These are phyloP conservation scores for Podaxis rugospora DNA, from an alignment of 768 basidiomycete genomes.

Conservation along the genomic window DNA sequence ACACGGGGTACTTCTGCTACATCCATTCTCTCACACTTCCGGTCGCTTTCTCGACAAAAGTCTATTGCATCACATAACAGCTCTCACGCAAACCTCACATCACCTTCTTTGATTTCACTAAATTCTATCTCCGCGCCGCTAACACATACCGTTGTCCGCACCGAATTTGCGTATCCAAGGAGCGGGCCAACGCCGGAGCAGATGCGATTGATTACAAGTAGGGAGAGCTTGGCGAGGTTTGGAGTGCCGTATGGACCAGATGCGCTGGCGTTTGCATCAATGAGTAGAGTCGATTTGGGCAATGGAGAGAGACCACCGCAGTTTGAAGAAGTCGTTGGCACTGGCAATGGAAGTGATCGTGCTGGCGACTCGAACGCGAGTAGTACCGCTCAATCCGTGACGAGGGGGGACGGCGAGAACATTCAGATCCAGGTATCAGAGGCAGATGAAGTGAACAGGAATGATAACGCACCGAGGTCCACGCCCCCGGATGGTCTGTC, in stretches of 20 bases:
- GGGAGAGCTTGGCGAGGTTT: slow-evolving; percentile 64
- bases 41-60: slow-evolving; percentile 45
- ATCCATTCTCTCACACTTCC: slow-evolving; percentile 28
- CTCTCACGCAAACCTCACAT: slow-evolving; percentile 36
- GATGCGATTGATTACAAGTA: slow-evolving; percentile 63
- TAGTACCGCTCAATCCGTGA: neutral
- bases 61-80: slow-evolving; percentile 34
- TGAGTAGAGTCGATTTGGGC: slow-evolving; percentile 36
- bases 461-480: neutral
- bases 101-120: slow-evolving; percentile 67
- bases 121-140: slow-evolving; percentile 74
- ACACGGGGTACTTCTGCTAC: slow-evolving; percentile 34
- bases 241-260: slow-evolving; percentile 75
- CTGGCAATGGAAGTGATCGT: slow-evolving; percentile 6
- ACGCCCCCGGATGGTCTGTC: neutral
- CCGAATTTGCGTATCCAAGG: slow-evolving; percentile 67
- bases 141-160: slow-evolving; percentile 65
- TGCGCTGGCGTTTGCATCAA: slow-evolving; percentile 58
- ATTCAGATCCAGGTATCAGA: neutral
- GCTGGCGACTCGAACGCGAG: neutral
- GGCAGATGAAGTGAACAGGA: neutral
- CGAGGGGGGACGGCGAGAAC: neutral
- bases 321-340: slow-evolving; percentile 35
- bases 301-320: slow-evolving; percentile 39
- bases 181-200: slow-evolving; percentile 60